These are phyloP conservation scores for Umbelopsis isabellina DNA, from an alignment of 192 early-diverging fungal species.

Conservation along the genomic window DNA sequence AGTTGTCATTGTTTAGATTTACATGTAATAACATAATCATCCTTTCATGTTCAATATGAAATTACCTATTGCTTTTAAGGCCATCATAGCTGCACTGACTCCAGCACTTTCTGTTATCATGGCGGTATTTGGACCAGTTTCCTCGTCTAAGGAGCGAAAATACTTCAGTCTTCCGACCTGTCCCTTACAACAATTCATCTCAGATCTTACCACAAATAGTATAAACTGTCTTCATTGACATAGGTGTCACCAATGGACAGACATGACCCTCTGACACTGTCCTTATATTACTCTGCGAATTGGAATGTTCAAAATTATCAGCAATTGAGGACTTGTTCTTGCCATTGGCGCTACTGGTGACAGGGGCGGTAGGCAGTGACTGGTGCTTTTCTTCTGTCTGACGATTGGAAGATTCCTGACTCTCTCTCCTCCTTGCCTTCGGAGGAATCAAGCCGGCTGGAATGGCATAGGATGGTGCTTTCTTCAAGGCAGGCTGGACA, in stretches of 20 bases:
- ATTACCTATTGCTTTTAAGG: conserved; percentile 68
- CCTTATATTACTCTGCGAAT: not conserved
- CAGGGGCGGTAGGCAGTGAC: not conserved
- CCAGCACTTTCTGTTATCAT: conserved; percentile 85
- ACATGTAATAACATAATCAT: not conserved
- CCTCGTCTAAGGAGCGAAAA: conserved; percentile 36
- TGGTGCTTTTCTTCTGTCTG: not conserved
- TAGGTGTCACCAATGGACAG: conserved; percentile 63
- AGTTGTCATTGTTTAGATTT: not conserved
- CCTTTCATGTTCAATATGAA: not conserved
- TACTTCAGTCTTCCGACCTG: not conserved
- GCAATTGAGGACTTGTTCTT: not conserved
- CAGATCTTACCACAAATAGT: conserved; percentile 38
- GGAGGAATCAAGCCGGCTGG: conserved; percentile 27
- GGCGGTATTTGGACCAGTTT: conserved; percentile 70
- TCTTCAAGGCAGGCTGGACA: not conserved
- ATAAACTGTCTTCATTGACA: conserved; percentile 68
- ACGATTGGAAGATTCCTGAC: not conserved
- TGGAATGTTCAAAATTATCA: not conserved
- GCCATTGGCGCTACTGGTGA: not conserved
- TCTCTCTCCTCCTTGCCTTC: conserved; percentile 13
- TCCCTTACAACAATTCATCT: not conserved
- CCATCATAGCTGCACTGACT: conserved; percentile 70
- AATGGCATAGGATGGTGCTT: not conserved
- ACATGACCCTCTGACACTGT: conserved; percentile 46